Percentiles rank a stretch among this genome's conserved stretches.
Evolutionary conservation across 148 eudicot species (phyloP).

Genomic region (Persicaria tinctoria): DNA sequence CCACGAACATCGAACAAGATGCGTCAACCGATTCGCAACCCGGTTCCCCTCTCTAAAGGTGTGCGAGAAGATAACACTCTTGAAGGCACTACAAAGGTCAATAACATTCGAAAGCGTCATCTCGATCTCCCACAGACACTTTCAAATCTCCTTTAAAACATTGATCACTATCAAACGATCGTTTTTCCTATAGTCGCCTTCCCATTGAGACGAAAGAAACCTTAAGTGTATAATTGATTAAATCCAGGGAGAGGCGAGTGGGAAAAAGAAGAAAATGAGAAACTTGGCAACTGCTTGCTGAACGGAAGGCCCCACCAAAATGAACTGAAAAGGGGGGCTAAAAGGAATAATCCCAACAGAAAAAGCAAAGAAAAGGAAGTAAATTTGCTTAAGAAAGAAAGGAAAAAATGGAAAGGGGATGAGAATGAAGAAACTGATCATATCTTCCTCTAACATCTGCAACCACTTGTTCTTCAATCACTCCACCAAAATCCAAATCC

Average conservation of each 20-base stretch:
- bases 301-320: constrained; percentile 4
- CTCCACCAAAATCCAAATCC: constrained; percentile 1
- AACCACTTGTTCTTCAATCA: background rate
- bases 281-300: constrained; percentile 9
- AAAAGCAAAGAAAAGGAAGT: background rate
- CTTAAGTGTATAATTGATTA: background rate
- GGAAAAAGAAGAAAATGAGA: background rate
- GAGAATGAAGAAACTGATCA: constrained; percentile 6
- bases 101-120: too few species aligned
- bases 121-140: too few species aligned
- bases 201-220: too few species aligned
- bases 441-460: background rate
- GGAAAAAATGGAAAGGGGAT: background rate
- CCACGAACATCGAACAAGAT: too few species aligned
- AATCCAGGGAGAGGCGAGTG: background rate
- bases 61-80: too few species aligned
- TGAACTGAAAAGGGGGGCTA: background rate
- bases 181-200: too few species aligned
- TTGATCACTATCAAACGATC: too few species aligned
- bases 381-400: background rate
- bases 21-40: too few species aligned
- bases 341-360: constrained; percentile 11
- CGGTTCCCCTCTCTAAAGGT: too few species aligned
- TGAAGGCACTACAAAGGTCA: too few species aligned
- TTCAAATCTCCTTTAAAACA: too few species aligned